Base-by-base conservation (phyloP, 1,284 basidiomycete species). In the Thelephora terrestris region DNA sequence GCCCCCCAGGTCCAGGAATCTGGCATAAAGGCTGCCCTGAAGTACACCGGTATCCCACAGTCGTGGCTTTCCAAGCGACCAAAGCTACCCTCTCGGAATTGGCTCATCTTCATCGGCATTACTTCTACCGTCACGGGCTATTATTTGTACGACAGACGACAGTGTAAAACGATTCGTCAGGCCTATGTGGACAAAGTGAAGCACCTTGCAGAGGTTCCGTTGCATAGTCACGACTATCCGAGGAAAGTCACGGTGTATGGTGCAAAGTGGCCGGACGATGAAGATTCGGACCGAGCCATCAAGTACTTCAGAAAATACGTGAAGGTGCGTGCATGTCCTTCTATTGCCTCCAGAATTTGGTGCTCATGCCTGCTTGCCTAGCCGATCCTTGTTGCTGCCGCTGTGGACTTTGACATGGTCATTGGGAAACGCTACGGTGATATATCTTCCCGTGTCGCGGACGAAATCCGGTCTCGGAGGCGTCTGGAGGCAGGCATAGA, bases 241-340 rank as follows among this genome's bases (percentile, higher is more conserved):
- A 78, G 94, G 40, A 91, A 85, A 63, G 83, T 97, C 50, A 82
- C 75, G 2, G 91, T 98, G 18, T 92, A 91, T 60, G 90, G 85
- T 25, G 79, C 81, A 35, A 89, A 88, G 62, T 95, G 92, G 79
- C 92, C 94, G 1, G 93, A 90, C 43, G 96, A 99, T 64, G 91
- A 95, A 59, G 93, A 98, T 61, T 81, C 82, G 56, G 84, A 93
- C 62, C 81, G 89, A 53, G 79, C 82, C 47, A 69, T 90, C 60
- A 81, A 74, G 63, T 92, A 91, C 72, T 99, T 98, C 70, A 84
- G 89, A 62, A 91, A 89, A 71, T 98, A 96, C 67, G 81, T 97
- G 72, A 96, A 96, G 85, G 93, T 95, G 58, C 58, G 71, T 53
- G 67, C 54, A 60, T 45, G 51, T 47, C 29, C 38, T 47, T 50